phyloP scores from a whole-genome alignment of 2,329 filamentous ascomycete species.

The Botrytis galanthina region DNA sequence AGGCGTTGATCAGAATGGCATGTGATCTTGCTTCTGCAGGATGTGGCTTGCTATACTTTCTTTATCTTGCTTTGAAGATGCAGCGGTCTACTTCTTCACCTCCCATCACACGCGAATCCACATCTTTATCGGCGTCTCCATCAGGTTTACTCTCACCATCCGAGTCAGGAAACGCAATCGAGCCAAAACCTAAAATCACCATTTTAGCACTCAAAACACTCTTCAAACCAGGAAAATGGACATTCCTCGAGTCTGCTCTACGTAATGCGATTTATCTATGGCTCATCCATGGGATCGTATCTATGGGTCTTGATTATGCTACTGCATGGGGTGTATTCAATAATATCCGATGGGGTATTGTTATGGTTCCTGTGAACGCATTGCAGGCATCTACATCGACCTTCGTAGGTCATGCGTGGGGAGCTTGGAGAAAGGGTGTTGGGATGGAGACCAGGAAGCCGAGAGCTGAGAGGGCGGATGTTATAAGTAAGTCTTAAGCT shows the following conservation, averaged over 20 bases:
- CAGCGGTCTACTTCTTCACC: slow-evolving; percentile 15
- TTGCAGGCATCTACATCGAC: slow-evolving; percentile 63
- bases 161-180: neutral
- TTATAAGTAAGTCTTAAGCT: slow-evolving; percentile 34
- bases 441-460: slow-evolving; percentile 35
- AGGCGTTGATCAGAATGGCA: slow-evolving; percentile 60
- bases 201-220: slow-evolving; percentile 50
- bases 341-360: slow-evolving; percentile 69
- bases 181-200: slow-evolving; percentile 40
- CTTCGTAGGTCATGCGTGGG: slow-evolving; percentile 68
- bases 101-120: neutral
- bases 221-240: slow-evolving; percentile 55
- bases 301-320: slow-evolving; percentile 62
- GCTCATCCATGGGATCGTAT: slow-evolving; percentile 63
- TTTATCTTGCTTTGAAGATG: slow-evolving; percentile 38
- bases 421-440: slow-evolving; percentile 45
- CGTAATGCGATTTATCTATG: slow-evolving; percentile 70
- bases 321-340: slow-evolving; percentile 74
- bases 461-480: slow-evolving; percentile 38
- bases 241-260: slow-evolving; percentile 62
- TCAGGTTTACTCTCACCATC: neutral
- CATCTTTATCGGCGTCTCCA: neutral
- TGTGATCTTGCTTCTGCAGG: slow-evolving; percentile 58
- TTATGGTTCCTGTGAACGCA: slow-evolving; percentile 70
- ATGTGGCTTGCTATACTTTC: slow-evolving; percentile 59